Conservation (phyloP, 2,329 filamentous ascomycete species). For the Dothiorella sarmentorum region DNA sequence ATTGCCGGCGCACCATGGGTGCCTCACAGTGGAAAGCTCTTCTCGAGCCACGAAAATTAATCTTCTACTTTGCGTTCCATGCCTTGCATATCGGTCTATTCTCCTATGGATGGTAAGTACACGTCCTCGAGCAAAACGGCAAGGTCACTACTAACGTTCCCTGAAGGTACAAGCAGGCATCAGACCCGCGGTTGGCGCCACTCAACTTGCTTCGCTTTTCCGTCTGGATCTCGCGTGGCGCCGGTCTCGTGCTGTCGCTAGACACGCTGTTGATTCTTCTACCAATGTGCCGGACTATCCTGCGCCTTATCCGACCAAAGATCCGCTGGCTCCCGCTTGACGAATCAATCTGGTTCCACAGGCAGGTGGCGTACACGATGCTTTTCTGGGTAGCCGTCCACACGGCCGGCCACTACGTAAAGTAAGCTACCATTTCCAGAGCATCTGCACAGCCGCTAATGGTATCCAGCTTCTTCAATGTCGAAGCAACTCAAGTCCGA, state of each 20-base stretch:
- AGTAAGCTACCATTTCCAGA: conserved; percentile 54
- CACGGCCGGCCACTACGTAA: conserved; percentile 83
- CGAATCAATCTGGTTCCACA: conserved; percentile 94
- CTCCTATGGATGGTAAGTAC: conserved; percentile 77
- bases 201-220: conserved; percentile 82
- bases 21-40: conserved; percentile 30
- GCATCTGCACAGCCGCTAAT: neutral
- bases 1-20: neutral
- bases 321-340: conserved; percentile 84
- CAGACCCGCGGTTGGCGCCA: conserved; percentile 64
- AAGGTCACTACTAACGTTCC: conserved; percentile 11
- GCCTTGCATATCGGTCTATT: conserved; percentile 75
- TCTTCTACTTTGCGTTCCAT: conserved; percentile 82
- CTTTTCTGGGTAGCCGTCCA: conserved; percentile 79
- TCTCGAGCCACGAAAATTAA: conserved; percentile 66
- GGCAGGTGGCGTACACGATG: conserved; percentile 89
- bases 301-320: conserved; percentile 82
- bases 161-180: conserved; percentile 71
- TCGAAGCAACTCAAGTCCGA: conserved; percentile 80
- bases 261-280: conserved; percentile 85
- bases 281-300: conserved; percentile 88
- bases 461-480: conserved; percentile 76
- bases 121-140: too few species aligned
- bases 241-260: conserved; percentile 77
- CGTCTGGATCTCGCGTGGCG: conserved; percentile 94